Conservation (phyloP, 148 eudicot genomes). For the Vaccinium macrocarpon region DNA sequence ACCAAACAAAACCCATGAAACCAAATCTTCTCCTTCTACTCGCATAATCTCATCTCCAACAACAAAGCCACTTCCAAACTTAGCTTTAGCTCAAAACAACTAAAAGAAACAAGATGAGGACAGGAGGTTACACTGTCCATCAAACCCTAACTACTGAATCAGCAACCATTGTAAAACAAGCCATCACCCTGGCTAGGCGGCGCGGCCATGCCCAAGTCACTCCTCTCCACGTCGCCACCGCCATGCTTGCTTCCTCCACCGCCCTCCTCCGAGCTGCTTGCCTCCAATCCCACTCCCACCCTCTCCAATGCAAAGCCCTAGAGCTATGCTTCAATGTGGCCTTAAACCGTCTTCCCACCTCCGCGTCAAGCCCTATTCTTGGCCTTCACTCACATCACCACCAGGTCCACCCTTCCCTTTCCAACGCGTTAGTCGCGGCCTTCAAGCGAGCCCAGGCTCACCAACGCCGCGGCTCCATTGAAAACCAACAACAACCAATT, state of each 20-base stretch:
- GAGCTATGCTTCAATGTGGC: slow-evolving; percentile 48
- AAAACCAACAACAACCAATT: slow-evolving; percentile 81
- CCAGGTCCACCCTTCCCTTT: slow-evolving; percentile 46
- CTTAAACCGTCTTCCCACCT: slow-evolving; percentile 47
- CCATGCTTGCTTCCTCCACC: slow-evolving; percentile 63
- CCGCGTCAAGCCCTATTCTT: slow-evolving; percentile 40
- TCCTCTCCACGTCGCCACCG: slow-evolving; percentile 81
- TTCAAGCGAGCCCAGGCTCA: slow-evolving; percentile 93
- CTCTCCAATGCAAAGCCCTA: slow-evolving; percentile 39
- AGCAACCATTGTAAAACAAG: slow-evolving; percentile 65
- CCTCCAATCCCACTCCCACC: slow-evolving; percentile 49
- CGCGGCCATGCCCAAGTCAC: slow-evolving; percentile 91
- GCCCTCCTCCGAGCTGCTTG: slow-evolving; percentile 58
- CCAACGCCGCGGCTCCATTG: slow-evolving; percentile 78
- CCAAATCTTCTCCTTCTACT: background rate
- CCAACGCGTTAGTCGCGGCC: slow-evolving; percentile 63
- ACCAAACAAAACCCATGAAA: slow-evolving; percentile 13
- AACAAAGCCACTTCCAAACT: background rate
- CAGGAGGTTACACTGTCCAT: slow-evolving; percentile 57
- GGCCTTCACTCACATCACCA: slow-evolving; percentile 47
- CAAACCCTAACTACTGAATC: slow-evolving; percentile 78
- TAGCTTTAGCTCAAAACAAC: background rate
- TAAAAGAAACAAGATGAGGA: slow-evolving; percentile 49
- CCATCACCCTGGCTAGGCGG: slow-evolving; percentile 63
- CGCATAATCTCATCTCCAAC: slow-evolving; percentile 8